These are phyloP conservation scores for Trametes coccinea DNA, from an alignment of 768 basidiomycete genomes.

Conservation along the genomic window DNA sequence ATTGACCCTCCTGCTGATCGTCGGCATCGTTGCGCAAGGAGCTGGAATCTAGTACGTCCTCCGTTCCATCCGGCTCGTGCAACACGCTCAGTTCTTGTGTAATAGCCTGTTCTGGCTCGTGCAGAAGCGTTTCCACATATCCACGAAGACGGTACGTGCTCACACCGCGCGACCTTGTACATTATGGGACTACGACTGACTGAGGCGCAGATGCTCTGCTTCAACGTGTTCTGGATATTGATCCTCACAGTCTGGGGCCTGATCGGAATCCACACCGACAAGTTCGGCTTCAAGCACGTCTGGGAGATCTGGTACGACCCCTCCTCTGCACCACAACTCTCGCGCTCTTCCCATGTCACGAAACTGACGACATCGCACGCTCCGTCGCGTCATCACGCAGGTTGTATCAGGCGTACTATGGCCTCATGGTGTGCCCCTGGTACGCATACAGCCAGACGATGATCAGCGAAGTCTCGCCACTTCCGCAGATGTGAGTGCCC, in stretches of 20 bases:
- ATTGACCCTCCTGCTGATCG: slow-evolving; percentile 64
- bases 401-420: slow-evolving; percentile 71
- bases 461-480: slow-evolving; percentile 77
- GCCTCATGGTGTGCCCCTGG: slow-evolving; percentile 76
- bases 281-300: slow-evolving; percentile 79
- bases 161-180: neutral
- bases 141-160: slow-evolving; percentile 58
- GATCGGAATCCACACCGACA: slow-evolving; percentile 70
- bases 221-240: slow-evolving; percentile 73
- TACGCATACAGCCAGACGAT: slow-evolving; percentile 82
- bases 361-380: neutral
- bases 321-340: neutral
- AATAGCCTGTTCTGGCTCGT: slow-evolving; percentile 65
- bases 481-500: slow-evolving; percentile 61
- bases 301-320: slow-evolving; percentile 71
- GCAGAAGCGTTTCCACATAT: slow-evolving; percentile 61
- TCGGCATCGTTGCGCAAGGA: slow-evolving; percentile 64
- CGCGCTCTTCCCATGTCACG: neutral
- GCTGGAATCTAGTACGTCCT: slow-evolving; percentile 64
- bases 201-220: slow-evolving; percentile 59
- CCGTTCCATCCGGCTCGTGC: neutral
- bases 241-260: slow-evolving; percentile 73
- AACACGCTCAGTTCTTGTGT: neutral
- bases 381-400: slow-evolving; percentile 33
- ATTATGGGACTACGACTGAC: neutral